phyloP scores from a whole-genome alignment of 192 early-diverging fungal genomes.

The Linnemannia hyalina region DNA sequence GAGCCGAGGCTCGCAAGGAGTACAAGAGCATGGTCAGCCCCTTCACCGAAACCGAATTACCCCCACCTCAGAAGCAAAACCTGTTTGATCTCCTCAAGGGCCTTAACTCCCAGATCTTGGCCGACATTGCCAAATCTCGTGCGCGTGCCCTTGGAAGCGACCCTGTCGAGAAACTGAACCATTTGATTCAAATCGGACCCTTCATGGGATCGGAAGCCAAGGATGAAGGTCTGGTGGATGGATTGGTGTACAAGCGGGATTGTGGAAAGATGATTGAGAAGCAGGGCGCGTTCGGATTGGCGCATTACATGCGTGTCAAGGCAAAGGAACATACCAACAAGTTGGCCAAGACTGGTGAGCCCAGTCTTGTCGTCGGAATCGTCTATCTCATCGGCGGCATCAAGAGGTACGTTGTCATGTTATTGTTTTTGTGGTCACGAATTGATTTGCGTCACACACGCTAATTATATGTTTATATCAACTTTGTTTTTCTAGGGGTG shows the following conservation, averaged over 20 bases:
- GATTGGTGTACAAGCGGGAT: constrained; percentile 63
- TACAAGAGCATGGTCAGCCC: constrained; percentile 70
- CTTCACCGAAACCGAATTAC: constrained; percentile 65
- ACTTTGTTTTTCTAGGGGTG: constrained; percentile 25
- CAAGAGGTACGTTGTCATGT: constrained; percentile 48
- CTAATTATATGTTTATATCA: background rate
- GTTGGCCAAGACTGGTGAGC: constrained; percentile 34
- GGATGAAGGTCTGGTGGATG: constrained; percentile 66
- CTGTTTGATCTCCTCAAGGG: constrained; percentile 61
- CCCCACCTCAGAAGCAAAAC: constrained; percentile 71
- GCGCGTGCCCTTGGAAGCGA: constrained; percentile 37
- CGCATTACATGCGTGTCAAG: constrained; percentile 52
- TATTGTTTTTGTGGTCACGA: background rate
- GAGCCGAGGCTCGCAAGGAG: constrained; percentile 67
- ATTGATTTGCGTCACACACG: no score
- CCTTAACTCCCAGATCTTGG: constrained; percentile 67
- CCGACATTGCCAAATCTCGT: constrained; percentile 64
- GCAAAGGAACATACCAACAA: constrained; percentile 43
- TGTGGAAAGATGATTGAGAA: constrained; percentile 54
- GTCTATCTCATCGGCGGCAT: constrained; percentile 74
- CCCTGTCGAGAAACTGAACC: constrained; percentile 57
- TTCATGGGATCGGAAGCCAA: constrained; percentile 64
- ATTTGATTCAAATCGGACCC: constrained; percentile 69
- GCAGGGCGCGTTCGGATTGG: constrained; percentile 43
- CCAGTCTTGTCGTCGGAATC: constrained; percentile 69